phyloP scores from a whole-genome alignment of 768 basidiomycete species.

The Russula dissimulans region DNA sequence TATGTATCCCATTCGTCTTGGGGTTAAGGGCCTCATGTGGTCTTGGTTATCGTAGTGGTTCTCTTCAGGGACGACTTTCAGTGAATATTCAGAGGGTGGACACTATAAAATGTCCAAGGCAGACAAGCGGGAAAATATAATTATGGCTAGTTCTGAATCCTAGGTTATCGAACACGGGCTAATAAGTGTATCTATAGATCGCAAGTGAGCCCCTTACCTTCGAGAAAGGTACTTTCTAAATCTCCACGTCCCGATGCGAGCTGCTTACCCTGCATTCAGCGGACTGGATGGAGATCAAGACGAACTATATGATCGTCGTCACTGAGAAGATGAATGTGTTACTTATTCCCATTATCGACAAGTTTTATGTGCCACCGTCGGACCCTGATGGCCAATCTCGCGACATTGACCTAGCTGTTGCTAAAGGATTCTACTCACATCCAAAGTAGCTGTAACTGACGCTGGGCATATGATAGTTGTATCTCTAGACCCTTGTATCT shows the following conservation, averaged over 20 bases:
- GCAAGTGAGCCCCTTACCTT: constrained; percentile 94
- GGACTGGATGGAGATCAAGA: constrained; percentile 99
- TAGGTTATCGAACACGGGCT: background rate
- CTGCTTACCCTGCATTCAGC: constrained; percentile 34
- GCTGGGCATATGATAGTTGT: background rate
- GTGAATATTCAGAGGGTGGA: constrained; percentile 79
- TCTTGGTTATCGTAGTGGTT: constrained; percentile 60
- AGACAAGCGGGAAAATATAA: constrained; percentile 93
- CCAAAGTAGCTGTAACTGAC: constrained; percentile 22
- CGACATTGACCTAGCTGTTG: constrained; percentile 75
- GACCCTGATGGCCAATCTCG: constrained; percentile 64
- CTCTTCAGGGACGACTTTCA: constrained; percentile 90
- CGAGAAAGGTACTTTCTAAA: constrained; percentile 58
- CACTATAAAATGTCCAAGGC: constrained; percentile 94
- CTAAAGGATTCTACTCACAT: constrained; percentile 68
- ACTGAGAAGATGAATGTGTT: constrained; percentile 94
- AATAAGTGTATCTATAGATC: constrained; percentile 36
- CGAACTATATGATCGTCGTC: constrained; percentile 91
- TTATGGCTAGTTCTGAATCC: constrained; percentile 48
- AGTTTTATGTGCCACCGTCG: constrained; percentile 83
- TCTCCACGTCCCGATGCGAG: background rate
- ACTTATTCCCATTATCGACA: constrained; percentile 90
- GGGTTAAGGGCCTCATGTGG: background rate
- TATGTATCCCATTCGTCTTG: background rate
- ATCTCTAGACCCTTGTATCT: no score